Percentiles rank a stretch among this genome's conserved stretches.
phyloP scores from a whole-genome alignment of 306 rosid genomes.

The Trifolium subterraneum region DNA sequence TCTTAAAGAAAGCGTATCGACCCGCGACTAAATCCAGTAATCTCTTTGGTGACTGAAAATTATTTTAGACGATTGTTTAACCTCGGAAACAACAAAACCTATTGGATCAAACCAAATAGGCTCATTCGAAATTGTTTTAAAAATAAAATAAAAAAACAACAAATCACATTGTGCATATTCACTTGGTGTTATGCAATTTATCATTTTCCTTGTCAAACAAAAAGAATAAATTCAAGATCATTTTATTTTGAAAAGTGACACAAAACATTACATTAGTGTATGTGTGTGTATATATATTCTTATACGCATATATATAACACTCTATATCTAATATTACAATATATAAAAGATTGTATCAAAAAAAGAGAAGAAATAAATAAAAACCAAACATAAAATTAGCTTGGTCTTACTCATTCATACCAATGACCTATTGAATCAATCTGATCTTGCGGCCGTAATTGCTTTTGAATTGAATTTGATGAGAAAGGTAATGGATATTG shows the following conservation, averaged over 20 bases:
- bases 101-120: neutral
- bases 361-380: neutral
- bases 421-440: slow-evolving; percentile 56
- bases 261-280: slow-evolving; percentile 3
- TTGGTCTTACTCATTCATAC: slow-evolving; percentile 49
- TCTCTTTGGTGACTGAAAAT: no score
- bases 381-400: slow-evolving; percentile 2
- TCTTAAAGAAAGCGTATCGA: no score
- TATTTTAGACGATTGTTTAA: no score
- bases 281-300: neutral
- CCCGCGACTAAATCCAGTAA: no score
- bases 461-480: slow-evolving; percentile 61
- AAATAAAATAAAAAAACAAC: neutral
- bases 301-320: slow-evolving; percentile 10
- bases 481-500: slow-evolving; percentile 61
- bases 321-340: slow-evolving; percentile 32
- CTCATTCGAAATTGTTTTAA: neutral
- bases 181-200: neutral
- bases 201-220: neutral
- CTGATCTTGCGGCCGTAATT: slow-evolving; percentile 62
- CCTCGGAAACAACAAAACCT: no score
- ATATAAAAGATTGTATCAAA: neutral
- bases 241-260: slow-evolving; percentile 28
- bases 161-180: neutral
- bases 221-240: neutral